Evolutionary conservation across 2,329 filamentous ascomycete genomes (phyloP).

Genomic region (Fusarium sp.): DNA sequence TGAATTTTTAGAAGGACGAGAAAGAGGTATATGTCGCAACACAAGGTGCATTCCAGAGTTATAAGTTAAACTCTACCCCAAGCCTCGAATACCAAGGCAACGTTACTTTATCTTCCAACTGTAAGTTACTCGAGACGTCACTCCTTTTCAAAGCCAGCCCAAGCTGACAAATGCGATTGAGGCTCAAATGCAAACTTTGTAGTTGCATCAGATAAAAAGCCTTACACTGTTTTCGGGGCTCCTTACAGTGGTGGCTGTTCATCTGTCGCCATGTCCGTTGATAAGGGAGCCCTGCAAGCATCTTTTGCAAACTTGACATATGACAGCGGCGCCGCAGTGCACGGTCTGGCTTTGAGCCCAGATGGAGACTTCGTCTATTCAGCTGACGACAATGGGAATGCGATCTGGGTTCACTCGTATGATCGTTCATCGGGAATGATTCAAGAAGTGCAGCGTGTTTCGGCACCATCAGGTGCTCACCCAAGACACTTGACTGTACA

Average conservation of each 20-base stretch:
- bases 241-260: slow-evolving; percentile 20
- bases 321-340: slow-evolving; percentile 1
- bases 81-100: not conserved
- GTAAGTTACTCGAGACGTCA: not conserved
- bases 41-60: not conserved
- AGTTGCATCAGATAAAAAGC: not conserved
- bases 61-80: not conserved
- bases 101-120: not conserved
- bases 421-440: not conserved
- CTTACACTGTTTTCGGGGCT: slow-evolving; percentile 21
- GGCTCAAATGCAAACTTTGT: slow-evolving; percentile 3
- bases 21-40: slow-evolving; percentile 1
- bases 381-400: slow-evolving; percentile 25
- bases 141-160: too few species aligned
- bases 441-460: not conserved
- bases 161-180: not conserved
- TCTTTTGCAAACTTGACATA: slow-evolving; percentile 3
- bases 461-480: not conserved
- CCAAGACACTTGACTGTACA: not conserved
- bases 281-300: not conserved
- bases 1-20: not conserved
- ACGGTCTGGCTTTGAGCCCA: slow-evolving; percentile 13
- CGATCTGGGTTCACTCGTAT: slow-evolving; percentile 25
- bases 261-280: slow-evolving; percentile 12
- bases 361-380: slow-evolving; percentile 20